A percentile compares a stretch with the other conserved stretches of the same genome.
Evolutionary conservation across 1,284 basidiomycete genomes (phyloP).

Genomic region (Irpex lacteus): DNA sequence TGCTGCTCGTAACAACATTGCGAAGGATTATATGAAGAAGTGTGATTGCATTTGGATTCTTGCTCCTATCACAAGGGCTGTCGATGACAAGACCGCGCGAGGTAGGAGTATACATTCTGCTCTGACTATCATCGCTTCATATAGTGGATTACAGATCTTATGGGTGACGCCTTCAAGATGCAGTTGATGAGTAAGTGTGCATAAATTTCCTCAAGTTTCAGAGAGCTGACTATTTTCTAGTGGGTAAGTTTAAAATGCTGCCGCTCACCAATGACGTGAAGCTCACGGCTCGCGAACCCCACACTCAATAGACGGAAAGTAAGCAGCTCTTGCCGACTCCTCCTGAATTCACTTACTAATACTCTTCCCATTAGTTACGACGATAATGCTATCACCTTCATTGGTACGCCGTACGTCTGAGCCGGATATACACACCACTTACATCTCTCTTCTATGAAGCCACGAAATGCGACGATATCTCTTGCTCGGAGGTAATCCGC

Average conservation of each 20-base stretch:
- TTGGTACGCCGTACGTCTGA: background rate
- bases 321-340: background rate
- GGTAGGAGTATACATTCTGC: constrained; percentile 30
- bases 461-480: constrained; percentile 27
- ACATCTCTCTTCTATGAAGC: background rate
- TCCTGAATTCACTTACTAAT: background rate
- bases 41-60: constrained; percentile 56
- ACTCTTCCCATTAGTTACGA: background rate
- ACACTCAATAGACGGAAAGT: background rate
- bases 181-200: background rate
- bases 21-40: constrained; percentile 61
- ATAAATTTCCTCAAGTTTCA: background rate
- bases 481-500: constrained; percentile 53
- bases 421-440: background rate
- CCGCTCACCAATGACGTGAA: background rate
- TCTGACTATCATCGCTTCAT: background rate
- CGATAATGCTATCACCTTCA: background rate
- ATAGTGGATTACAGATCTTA: background rate
- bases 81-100: constrained; percentile 58
- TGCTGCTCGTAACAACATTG: constrained; percentile 52
- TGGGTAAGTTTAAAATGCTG: background rate
- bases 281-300: background rate
- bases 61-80: constrained; percentile 52
- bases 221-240: background rate
- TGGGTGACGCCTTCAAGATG: background rate